Conservation (phyloP, 2,329 filamentous ascomycete genomes). For the Sclerotinia borealis region DNA sequence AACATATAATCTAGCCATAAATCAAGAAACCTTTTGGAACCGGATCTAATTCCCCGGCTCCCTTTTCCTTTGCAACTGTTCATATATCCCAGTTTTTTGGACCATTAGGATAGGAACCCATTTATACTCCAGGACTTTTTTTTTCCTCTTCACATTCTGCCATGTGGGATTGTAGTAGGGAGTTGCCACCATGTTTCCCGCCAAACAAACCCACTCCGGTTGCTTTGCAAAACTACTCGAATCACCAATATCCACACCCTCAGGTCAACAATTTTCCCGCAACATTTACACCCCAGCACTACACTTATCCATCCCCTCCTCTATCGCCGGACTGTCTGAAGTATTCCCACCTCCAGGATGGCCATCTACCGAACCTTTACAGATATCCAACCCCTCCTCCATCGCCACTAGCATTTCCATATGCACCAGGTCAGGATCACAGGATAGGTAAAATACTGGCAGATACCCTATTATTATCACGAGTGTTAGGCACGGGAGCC, state of each 20-base stretch:
- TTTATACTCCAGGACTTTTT: conserved; percentile 5
- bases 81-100: conserved; percentile 8
- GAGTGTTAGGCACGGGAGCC: conserved; percentile 85
- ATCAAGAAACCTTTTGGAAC: conserved; percentile 2
- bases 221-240: neutral
- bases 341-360: neutral
- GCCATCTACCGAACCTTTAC: conserved; percentile 19
- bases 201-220: neutral
- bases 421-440: conserved; percentile 60
- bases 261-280: neutral
- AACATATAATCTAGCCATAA: neutral
- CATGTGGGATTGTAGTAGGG: conserved; percentile 9
- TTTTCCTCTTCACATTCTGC: conserved; percentile 9
- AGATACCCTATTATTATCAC: conserved; percentile 62
- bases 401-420: conserved; percentile 17
- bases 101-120: conserved; percentile 9
- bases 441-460: conserved; percentile 78
- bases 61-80: conserved; percentile 11
- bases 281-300: neutral
- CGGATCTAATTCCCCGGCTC: neutral
- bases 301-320: conserved; percentile 1
- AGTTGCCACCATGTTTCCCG: conserved; percentile 1
- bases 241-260: neutral
- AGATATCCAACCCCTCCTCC: conserved; percentile 20
- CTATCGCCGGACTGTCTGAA: neutral